Base-by-base conservation (phyloP, 306 rosid genomes). In the Malus asiatica region DNA sequence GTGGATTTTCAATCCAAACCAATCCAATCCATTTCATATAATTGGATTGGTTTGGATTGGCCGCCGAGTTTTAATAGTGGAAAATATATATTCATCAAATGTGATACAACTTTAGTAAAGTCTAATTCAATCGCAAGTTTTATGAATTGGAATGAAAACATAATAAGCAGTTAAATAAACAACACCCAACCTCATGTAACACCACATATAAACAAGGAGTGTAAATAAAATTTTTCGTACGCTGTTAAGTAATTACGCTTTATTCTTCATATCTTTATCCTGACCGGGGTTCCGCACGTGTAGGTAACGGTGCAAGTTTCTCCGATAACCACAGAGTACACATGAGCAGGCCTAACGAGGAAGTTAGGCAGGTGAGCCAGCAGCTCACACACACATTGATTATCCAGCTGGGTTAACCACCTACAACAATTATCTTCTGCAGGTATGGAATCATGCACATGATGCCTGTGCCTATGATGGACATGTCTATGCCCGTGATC, bases 351-450 rank as follows among this genome's bases (percentile, higher is more conserved):
- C 80, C 84, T 88, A 19, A 66, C 33, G 22, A 92, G 90, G 84
- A 90, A 95, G n/a, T 79, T 51, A 6, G 98, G 94, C 88, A 93
- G 76, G 44, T 63, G 91, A 61, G 71, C 53, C 4, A 93, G 85
- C 74, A 87, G 30, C 11, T 90, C 91, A 72, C 98, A 92, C 30
- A 92, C 92, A 46, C 98, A 94, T 33, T 86, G 77, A 68, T 19
- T 76, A 58, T 92, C 97, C 12, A 95, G 82, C 60, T 84, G 84
- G 48, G 4, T 77, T 19, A 85, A 83, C 98, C 97, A 95, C 61
- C 88, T 70, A 81, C 98, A 95, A 46, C 98, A 95, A 33, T 83
- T 82, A 0, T 89, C 90, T 58, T 85, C 91, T 15, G 75, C 85
- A 1, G 80, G 55, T 0, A 86, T 13, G 20, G 74, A 79, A 4